These are phyloP conservation scores for Ascochyta lentis DNA, from an alignment of 2,329 filamentous ascomycete species.

Conservation along the genomic window DNA sequence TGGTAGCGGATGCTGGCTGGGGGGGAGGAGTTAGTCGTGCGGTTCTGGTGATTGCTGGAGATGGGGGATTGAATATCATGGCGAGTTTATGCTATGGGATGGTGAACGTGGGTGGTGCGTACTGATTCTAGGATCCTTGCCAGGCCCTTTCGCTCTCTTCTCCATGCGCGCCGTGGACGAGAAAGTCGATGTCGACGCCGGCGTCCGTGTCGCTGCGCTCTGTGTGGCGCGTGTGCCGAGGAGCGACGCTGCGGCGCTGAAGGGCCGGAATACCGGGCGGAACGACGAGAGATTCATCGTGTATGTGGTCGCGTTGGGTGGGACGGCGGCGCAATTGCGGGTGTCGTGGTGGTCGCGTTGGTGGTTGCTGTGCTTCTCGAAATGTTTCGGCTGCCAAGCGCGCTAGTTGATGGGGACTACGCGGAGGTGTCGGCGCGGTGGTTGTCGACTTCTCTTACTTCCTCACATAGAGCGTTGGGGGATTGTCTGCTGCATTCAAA, in stretches of 20 bases:
- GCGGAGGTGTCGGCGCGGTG: neutral
- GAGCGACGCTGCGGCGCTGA: constrained; percentile 14
- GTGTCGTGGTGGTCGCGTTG: constrained; percentile 14
- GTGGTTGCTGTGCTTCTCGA: constrained; percentile 4
- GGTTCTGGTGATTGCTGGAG: neutral
- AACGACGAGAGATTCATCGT: constrained; percentile 38
- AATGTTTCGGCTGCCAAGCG: constrained; percentile 17
- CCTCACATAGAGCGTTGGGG: too few relatives aligned
- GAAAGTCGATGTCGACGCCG: constrained; percentile 31
- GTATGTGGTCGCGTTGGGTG: constrained; percentile 2
- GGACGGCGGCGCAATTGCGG: constrained; percentile 1
- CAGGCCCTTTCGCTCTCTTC: constrained; percentile 34
- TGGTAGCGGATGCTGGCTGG: constrained; percentile 72
- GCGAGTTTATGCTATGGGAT: neutral
- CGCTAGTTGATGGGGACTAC: constrained; percentile 12
- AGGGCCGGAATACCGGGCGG: constrained; percentile 31
- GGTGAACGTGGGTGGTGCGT: constrained; percentile 19
- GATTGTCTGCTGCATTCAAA: too few relatives aligned
- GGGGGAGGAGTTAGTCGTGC: constrained; percentile 8
- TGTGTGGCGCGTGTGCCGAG: constrained; percentile 22
- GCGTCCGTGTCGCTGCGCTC: constrained; percentile 23
- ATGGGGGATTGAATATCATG: neutral
- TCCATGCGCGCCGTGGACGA: constrained; percentile 39
- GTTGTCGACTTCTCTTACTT: too few relatives aligned
- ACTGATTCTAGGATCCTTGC: constrained; percentile 44